Percentiles rank a stretch among this genome's conserved stretches.
These are phyloP conservation scores for Poa pratensis DNA, from an alignment of 176 grass and related monocot species.

Conservation along the genomic window DNA sequence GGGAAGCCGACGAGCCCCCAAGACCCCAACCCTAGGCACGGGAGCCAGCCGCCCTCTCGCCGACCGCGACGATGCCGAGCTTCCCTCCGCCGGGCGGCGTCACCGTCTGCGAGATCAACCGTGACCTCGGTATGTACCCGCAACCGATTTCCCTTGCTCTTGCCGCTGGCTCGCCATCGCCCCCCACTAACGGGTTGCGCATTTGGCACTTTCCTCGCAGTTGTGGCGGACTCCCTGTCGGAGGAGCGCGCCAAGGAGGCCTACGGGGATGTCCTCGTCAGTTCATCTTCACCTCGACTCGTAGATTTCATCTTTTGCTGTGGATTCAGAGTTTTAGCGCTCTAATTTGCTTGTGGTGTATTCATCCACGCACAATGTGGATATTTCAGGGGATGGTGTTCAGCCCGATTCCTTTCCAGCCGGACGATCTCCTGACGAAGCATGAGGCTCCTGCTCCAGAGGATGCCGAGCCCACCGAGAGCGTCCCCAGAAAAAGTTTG, in stretches of 20 bases:
- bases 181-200: neutral
- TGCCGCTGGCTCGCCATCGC: neutral
- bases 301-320: neutral
- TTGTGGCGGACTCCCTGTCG: slow-evolving; percentile 62
- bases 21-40: slow-evolving; percentile 19
- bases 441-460: slow-evolving; percentile 40
- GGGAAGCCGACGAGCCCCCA: neutral
- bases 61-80: slow-evolving; percentile 62
- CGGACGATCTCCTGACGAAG: slow-evolving; percentile 47
- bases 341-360: neutral
- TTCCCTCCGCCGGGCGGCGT: slow-evolving; percentile 75
- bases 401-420: slow-evolving; percentile 76
- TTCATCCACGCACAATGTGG: neutral
- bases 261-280: slow-evolving; percentile 79
- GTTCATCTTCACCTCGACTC: slow-evolving; percentile 2
- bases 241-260: slow-evolving; percentile 76
- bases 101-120: slow-evolving; percentile 97
- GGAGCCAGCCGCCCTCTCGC: neutral
- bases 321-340: neutral
- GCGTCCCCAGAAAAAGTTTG: slow-evolving; percentile 29
- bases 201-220: slow-evolving; percentile 29
- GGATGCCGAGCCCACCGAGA: slow-evolving; percentile 42
- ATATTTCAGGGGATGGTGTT: slow-evolving; percentile 77
- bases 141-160: neutral
- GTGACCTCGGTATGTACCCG: slow-evolving; percentile 59